Base-by-base conservation (phyloP, 2,329 filamentous ascomycete genomes). In the Paracorniculantispora psalliotae region DNA sequence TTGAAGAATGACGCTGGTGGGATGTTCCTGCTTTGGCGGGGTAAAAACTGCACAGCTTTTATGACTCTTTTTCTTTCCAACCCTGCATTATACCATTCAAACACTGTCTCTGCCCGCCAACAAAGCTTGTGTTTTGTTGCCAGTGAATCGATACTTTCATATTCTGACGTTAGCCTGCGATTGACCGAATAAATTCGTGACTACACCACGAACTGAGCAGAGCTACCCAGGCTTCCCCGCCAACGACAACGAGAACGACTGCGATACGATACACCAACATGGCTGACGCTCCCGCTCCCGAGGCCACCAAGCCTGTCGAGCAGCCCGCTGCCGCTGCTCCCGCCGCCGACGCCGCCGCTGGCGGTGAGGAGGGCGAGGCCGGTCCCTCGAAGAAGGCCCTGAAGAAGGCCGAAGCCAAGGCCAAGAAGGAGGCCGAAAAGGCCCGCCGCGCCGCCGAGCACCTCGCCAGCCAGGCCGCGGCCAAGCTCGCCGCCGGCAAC, bases 351-450 rank as follows among this genome's bases (percentile, higher is more conserved):
- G 21, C 46, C n/a, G 53, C 26, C 12, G 59, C 3, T 5, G 63
- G 51, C 5, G 64, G 51, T 2, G 63, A 44, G 17, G 65, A 56
- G 2, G 63, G 61, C 37, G 61, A 59, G 30, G 66, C 65, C 30
- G 63, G 77, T 15, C 79, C 82, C 44, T 91, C 88, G 62, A 92
- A 96, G 78, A 92, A 87, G 75, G 91, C 86, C 17, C 77, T 88
- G 64, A 96, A 96, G 79, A 96, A 96, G 79, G 87, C 89, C 48
- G 88, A 89, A 67, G 82, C 82, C 63, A 96, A 96, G 77, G 90
- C 92, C 28, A 92, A 92, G 77, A 92, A 93, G 72, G 92, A 96
- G 75, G 90, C 89, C 13, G 81, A 86, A 71, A 96, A 96, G 75
- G 89, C 89, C 68, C 71, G 83, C 71, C 77, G 86, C 73, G 80